phyloP scores from a whole-genome alignment of 2,329 filamentous ascomycete genomes.

The Alternaria gansuensis region DNA sequence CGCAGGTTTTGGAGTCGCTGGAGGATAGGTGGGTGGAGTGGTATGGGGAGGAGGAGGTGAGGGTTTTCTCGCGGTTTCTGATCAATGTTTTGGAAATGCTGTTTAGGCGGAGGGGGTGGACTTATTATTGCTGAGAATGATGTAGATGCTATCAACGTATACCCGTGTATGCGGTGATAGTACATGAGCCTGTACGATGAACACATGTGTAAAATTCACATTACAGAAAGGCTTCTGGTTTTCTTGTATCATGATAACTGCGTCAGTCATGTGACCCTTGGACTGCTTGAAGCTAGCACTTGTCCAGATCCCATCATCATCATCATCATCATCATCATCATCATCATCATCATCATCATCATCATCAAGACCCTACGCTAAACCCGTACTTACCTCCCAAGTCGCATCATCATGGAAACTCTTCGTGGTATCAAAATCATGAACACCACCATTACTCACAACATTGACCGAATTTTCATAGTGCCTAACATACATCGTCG shows the following conservation, averaged over 20 bases:
- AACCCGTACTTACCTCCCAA: conserved; percentile 45
- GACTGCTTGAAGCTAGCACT: neutral
- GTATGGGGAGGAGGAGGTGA: neutral
- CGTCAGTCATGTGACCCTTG: no score
- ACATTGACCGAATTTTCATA: conserved; percentile 59
- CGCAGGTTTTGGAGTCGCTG: neutral
- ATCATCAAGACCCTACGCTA: conserved; percentile 12
- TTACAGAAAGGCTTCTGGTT: no score
- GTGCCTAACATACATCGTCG: conserved; percentile 67
- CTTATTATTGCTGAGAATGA: no score
- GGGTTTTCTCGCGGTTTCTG: neutral
- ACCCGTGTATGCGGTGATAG: no score
- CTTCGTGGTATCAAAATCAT: conserved; percentile 60
- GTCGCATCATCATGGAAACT: conserved; percentile 66
- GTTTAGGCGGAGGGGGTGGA: no score
- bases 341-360: no score
- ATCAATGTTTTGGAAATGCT: neutral
- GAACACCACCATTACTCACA: conserved; percentile 65
- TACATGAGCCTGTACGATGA: no score
- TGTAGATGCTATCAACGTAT: no score
- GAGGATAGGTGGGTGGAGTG: neutral
- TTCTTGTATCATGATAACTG: no score
- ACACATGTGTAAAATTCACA: no score
- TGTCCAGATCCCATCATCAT: neutral
- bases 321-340: no score